Evolutionary conservation across 169 alveolate genomes (phyloP).

Genomic region (Plasmodium adleri): DNA sequence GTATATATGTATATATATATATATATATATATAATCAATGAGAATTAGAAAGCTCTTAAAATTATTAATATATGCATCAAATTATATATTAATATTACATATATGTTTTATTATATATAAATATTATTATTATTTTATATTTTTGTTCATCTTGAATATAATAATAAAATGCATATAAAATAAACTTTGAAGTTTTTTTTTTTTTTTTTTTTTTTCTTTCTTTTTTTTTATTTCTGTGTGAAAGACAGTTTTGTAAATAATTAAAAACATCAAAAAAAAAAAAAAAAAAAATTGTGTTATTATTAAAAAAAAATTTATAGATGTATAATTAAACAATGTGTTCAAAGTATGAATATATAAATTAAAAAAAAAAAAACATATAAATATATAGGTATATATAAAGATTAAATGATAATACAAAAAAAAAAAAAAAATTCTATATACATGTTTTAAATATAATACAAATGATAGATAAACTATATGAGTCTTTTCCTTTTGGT

Average conservation of each 20-base stretch:
- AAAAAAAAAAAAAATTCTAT: not conserved
- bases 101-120: no score
- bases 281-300: no score
- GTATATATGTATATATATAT: no score
- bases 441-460: not conserved
- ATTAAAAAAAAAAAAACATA: not conserved
- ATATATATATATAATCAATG: no score
- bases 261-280: not conserved
- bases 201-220: no score
- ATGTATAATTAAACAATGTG: not conserved
- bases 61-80: no score
- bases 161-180: not conserved
- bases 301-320: slow-evolving; percentile 7
- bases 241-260: slow-evolving; percentile 2
- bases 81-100: no score
- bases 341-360: not conserved
- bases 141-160: not conserved
- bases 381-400: not conserved
- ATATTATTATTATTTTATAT: not conserved
- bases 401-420: not conserved
- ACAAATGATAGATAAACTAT: not conserved
- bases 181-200: not conserved
- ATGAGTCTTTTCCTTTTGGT: not conserved
- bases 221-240: slow-evolving; percentile 5
- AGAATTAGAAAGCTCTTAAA: no score